Evolutionary conservation across 1,284 basidiomycete genomes (phyloP).

Genomic region (Ganoderma leucocontextum): DNA sequence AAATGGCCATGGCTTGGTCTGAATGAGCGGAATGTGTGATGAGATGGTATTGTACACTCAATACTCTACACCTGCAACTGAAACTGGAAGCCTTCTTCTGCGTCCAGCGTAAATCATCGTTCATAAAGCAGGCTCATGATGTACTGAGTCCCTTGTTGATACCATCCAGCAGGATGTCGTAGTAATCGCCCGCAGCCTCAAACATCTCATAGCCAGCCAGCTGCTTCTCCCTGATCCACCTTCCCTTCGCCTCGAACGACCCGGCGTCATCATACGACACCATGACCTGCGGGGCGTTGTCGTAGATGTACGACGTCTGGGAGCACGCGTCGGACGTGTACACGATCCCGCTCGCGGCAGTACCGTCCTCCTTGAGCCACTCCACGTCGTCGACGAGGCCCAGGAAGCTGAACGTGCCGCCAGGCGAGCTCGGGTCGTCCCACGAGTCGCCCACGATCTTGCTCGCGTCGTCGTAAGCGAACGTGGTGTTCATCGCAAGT

Average conservation of each 20-base stretch:
- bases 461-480: slow-evolving; percentile 45
- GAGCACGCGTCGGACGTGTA: slow-evolving; percentile 69
- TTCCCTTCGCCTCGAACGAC: slow-evolving; percentile 68
- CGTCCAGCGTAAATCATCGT: background rate
- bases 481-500: slow-evolving; percentile 56
- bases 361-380: slow-evolving; percentile 62
- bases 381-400: slow-evolving; percentile 60
- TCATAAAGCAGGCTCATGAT: background rate
- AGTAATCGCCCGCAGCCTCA: slow-evolving; percentile 67
- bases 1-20: background rate
- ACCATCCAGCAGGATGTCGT: slow-evolving; percentile 63
- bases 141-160: slow-evolving; percentile 42
- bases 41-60: background rate
- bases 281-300: slow-evolving; percentile 57
- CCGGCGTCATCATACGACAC: slow-evolving; percentile 68
- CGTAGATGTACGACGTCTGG: slow-evolving; percentile 77
- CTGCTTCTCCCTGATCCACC: slow-evolving; percentile 57
- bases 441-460: slow-evolving; percentile 64
- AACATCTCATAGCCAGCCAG: slow-evolving; percentile 73
- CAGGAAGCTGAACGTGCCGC: slow-evolving; percentile 67
- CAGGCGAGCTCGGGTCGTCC: slow-evolving; percentile 52
- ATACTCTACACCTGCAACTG: background rate
- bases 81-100: background rate
- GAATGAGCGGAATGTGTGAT: background rate
- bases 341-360: slow-evolving; percentile 54